Conservation (phyloP, 176 grass and related monocot species). For the Phyllostachys edulis region DNA sequence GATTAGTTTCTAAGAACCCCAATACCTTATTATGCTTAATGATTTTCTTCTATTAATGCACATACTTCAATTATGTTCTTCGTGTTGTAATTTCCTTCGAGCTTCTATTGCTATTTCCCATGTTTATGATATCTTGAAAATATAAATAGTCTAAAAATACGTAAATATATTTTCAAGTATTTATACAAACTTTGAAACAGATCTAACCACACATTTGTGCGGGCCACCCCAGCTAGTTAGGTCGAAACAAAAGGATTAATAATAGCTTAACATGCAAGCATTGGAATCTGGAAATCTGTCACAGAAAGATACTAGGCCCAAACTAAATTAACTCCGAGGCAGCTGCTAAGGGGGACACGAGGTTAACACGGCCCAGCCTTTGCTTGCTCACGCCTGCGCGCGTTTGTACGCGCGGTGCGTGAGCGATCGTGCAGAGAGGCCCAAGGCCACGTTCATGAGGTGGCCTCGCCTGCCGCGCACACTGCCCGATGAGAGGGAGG, state of each 20-base stretch:
- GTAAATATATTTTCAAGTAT: no score
- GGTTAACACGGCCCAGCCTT: constrained; percentile 3
- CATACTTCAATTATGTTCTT: no score
- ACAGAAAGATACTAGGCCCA: constrained; percentile 1
- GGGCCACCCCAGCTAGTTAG: background rate
- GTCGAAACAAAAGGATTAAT: background rate
- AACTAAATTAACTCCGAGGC: background rate
- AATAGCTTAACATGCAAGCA: background rate
- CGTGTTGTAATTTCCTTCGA: no score
- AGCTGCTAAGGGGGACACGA: no score
- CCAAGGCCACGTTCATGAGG: background rate
- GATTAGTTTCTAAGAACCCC: no score
- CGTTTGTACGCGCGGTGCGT: background rate
- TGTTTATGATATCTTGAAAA: no score
- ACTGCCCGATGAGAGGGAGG: constrained; percentile 9
- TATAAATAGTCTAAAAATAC: no score
- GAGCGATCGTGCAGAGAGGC: constrained; percentile 1
- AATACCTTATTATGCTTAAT: no score
- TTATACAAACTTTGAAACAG: no score
- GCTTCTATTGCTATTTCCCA: no score
- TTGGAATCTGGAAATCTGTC: background rate
- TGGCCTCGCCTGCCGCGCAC: background rate
- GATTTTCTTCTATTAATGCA: no score
- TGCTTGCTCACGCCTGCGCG: constrained; percentile 7
- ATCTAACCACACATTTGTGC: no score